A percentile compares a stretch with the other conserved stretches of the same genome.
These are phyloP conservation scores for Starmerella bombicola DNA, from an alignment of 805 yeast genomes.

Conservation along the genomic window DNA sequence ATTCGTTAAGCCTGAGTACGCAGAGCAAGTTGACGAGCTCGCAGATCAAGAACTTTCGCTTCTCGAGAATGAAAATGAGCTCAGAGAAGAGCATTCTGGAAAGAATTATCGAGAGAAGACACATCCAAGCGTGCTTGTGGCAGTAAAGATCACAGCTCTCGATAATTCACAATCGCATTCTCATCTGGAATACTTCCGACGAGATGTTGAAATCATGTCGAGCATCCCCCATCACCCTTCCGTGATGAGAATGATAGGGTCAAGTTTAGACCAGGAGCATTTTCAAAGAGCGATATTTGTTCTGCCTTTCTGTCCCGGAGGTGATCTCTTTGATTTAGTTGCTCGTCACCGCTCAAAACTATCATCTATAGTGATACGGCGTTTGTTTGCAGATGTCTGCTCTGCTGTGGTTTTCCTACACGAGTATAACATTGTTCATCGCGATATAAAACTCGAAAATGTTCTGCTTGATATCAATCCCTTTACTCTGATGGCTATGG, in stretches of 20 bases:
- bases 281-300: conserved; percentile 37
- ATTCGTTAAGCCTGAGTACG: conserved; percentile 26
- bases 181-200: conserved; percentile 47
- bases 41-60: conserved; percentile 5
- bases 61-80: not conserved
- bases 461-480: conserved; percentile 37
- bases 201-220: conserved; percentile 59
- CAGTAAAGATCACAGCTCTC: conserved; percentile 54
- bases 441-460: conserved; percentile 87
- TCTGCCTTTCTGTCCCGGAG: conserved; percentile 70
- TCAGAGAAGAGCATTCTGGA: not conserved
- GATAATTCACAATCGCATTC: conserved; percentile 36
- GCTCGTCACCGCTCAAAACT: conserved; percentile 35
- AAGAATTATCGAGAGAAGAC: not conserved
- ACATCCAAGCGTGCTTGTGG: conserved; percentile 34
- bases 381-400: conserved; percentile 59
- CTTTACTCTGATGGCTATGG: conserved; percentile 26
- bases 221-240: conserved; percentile 48
- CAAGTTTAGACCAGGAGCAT: conserved; percentile 29
- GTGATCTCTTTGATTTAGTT: conserved; percentile 64
- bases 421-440: conserved; percentile 55
- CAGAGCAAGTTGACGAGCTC: conserved; percentile 2
- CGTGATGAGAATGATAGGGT: conserved; percentile 42
- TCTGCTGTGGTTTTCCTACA: conserved; percentile 66
- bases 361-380: conserved; percentile 39